Evolutionary conservation across 768 basidiomycete species (phyloP).

Genomic region (Kwoniella mangroviensis): DNA sequence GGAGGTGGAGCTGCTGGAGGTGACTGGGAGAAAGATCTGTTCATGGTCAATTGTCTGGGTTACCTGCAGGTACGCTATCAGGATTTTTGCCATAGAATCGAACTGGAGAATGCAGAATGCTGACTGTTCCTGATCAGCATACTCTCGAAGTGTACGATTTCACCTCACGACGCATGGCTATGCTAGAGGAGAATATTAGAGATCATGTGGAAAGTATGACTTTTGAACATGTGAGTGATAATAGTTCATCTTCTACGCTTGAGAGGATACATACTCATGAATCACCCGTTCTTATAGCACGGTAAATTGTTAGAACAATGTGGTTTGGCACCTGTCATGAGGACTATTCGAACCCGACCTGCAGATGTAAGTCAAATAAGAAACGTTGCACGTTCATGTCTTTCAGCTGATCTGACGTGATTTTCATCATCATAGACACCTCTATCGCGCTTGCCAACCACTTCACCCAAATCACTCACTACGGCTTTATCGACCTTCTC

Average conservation of each 20-base stretch:
- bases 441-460: conserved; percentile 73
- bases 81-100: not conserved
- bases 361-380: conserved; percentile 51
- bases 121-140: conserved; percentile 36
- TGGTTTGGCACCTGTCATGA: conserved; percentile 59
- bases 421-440: conserved; percentile 63
- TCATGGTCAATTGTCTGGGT: conserved; percentile 80
- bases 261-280: not conserved
- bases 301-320: conserved; percentile 58
- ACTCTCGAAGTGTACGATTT: conserved; percentile 53
- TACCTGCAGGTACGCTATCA: conserved; percentile 71
- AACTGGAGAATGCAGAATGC: not conserved
- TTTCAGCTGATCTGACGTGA: not conserved
- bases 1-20: conserved; percentile 62
- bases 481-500: conserved; percentile 71
- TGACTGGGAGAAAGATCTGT: conserved; percentile 81
- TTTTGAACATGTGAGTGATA: conserved; percentile 75
- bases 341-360: conserved; percentile 56
- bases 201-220: conserved; percentile 69
- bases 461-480: conserved; percentile 69
- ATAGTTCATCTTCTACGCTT: too few relatives aligned
- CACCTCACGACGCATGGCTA: conserved; percentile 60
- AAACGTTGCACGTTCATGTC: not conserved
- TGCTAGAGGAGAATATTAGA: conserved; percentile 69
- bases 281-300: conserved; percentile 47